These are phyloP conservation scores for Ambrosiella beaveri DNA, from an alignment of 2,329 filamentous ascomycete genomes.

Conservation along the genomic window DNA sequence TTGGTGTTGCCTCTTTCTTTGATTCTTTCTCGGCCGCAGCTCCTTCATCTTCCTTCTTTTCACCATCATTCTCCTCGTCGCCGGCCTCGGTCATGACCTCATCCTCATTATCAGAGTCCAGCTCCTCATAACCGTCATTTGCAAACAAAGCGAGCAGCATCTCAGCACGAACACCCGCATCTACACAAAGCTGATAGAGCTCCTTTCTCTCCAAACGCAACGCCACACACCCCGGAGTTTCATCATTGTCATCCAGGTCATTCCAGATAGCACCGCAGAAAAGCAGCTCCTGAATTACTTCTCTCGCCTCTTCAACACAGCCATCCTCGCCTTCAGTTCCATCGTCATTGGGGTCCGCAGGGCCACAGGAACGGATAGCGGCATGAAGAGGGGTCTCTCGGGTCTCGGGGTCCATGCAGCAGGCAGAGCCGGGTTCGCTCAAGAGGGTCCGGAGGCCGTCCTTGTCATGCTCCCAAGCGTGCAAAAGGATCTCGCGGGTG, in stretches of 20 bases:
- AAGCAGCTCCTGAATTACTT: slow-evolving; percentile 59
- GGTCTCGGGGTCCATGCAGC: slow-evolving; percentile 67
- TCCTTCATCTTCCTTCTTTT: slow-evolving; percentile 19
- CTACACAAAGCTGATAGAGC: slow-evolving; percentile 69
- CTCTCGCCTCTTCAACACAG: slow-evolving; percentile 41
- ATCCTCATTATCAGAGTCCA: slow-evolving; percentile 39
- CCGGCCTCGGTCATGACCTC: slow-evolving; percentile 20
- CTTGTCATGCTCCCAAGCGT: slow-evolving; percentile 44
- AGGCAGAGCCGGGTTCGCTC: slow-evolving; percentile 43
- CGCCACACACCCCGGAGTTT: slow-evolving; percentile 85
- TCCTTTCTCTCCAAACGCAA: slow-evolving; percentile 46
- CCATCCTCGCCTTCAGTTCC: slow-evolving; percentile 22
- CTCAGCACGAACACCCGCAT: slow-evolving; percentile 81
- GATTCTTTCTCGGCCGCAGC: slow-evolving; percentile 16
- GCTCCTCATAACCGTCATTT: slow-evolving; percentile 54
- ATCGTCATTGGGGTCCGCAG: slow-evolving; percentile 17
- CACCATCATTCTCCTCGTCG: slow-evolving; percentile 23
- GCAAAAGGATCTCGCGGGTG: slow-evolving; percentile 33
- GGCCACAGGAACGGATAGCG: slow-evolving; percentile 61
- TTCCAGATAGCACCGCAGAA: slow-evolving; percentile 94
- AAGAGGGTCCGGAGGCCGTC: slow-evolving; percentile 52
- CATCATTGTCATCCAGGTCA: slow-evolving; percentile 67
- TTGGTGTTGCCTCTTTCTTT: slow-evolving; percentile 20
- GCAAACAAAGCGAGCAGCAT: slow-evolving; percentile 59
- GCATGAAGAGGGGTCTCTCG: slow-evolving; percentile 80